phyloP scores from a whole-genome alignment of 345 rosid genomes.

The Pistacia vera region DNA sequence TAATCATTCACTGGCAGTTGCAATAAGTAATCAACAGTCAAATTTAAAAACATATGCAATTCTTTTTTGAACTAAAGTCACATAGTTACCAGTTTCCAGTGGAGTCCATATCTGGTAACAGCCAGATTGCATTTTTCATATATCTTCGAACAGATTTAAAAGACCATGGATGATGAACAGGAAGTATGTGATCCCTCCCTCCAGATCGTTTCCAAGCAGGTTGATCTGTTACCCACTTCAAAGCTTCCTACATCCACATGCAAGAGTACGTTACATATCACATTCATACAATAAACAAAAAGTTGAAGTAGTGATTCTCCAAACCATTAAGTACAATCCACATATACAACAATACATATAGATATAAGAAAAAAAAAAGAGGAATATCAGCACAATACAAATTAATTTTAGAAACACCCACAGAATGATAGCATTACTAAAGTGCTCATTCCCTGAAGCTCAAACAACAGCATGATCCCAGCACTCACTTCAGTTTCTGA shows the following conservation, averaged over 20 bases:
- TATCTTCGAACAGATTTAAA: constrained; percentile 87
- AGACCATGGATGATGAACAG: constrained; percentile 99
- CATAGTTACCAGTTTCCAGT: constrained; percentile 83
- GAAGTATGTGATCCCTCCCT: constrained; percentile 96
- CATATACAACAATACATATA: not conserved
- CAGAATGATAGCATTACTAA: not conserved
- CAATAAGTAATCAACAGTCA: constrained; percentile 12
- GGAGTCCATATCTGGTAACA: constrained; percentile 97
- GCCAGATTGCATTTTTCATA: constrained; percentile 88
- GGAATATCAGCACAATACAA: not conserved
- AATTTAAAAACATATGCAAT: not conserved
- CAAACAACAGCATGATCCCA: not conserved
- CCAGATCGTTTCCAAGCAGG: constrained; percentile 94
- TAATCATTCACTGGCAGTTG: constrained; percentile 22
- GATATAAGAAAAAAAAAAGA: not conserved
- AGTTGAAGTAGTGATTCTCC: not conserved
- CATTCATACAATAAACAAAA: not conserved
- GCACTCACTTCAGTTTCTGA: not conserved
- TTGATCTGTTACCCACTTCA: constrained; percentile 97
- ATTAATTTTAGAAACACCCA: not conserved
- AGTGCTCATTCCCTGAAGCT: not conserved
- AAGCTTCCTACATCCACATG: constrained; percentile 60
- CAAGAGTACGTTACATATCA: constrained; percentile 5
- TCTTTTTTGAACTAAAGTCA: constrained; percentile 22
- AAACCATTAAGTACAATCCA: not conserved